Base-by-base conservation (phyloP, 2,329 filamentous ascomycete species). In the Trichoderma gracile region DNA sequence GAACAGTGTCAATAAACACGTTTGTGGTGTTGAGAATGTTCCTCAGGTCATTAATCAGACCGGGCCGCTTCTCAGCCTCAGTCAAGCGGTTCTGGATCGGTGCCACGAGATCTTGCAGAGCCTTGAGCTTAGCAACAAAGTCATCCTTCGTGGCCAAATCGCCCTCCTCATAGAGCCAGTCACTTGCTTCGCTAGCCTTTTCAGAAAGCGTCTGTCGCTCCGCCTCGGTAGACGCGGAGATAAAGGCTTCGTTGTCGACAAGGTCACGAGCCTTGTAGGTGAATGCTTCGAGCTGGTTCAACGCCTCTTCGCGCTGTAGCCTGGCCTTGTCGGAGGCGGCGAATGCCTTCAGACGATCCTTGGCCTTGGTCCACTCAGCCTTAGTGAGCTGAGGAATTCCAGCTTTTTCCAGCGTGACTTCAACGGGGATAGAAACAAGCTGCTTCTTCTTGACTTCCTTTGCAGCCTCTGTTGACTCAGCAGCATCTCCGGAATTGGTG, bases 231-330 rank as follows among this genome's bases (percentile, higher is more conserved):
- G 93, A 90, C 3, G 84, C 86, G 14, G 83, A 82, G 59, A 90
- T 80, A 74, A 97, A 98, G 1, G 83, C 82, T 54, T 91, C 87
- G 66, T 89, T 89, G 47, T 92, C 89, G 2, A 97, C 82, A 50
- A 96, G 83, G 75, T 97, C 93, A 27, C 93, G 89, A 30, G 91
- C 86, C 72, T 88, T 89, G 82, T 99, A 99, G 15, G 94, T 97
- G 77, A 90, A 98, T 14, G 85, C 89, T 77, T 99, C 95, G n/a
- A 99, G 86, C 68, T 91, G 89, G 78, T 98, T 99, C 64, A 97
- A 81, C 1, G 91, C 87, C 75, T 97, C 94, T 74, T 97, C 93
- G 38, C 93, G 87, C 65, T 87, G 81, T 42, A 87, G 79, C 57
- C 93, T 90, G 30, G 89, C 86, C 69, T 85, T 86, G 77, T 99